Percentiles rank a stretch among this genome's conserved stretches.
phyloP scores from a whole-genome alignment of 108 stramenopile species.

The Cyclotella sp. region DNA sequence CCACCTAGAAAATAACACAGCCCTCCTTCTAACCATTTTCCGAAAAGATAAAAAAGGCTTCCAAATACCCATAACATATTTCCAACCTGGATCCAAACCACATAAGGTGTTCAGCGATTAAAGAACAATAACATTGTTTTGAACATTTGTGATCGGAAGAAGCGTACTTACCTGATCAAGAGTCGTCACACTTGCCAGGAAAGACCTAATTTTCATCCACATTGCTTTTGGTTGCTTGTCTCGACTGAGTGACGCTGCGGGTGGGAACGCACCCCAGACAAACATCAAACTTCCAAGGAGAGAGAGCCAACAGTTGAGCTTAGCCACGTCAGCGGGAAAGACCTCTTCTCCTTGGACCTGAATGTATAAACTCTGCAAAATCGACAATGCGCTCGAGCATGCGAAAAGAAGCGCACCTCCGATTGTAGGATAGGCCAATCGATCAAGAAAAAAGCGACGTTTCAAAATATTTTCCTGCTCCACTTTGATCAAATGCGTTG shows the following conservation, averaged over 20 bases:
- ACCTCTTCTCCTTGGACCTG: conserved; percentile 1
- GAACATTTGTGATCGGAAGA: too few species aligned
- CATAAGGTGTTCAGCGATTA: too few species aligned
- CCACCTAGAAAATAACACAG: too few species aligned
- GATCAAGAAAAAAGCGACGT: not conserved
- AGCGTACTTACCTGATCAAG: not conserved
- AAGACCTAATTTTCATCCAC: not conserved
- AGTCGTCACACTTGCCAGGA: not conserved
- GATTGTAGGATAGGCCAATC: conserved; percentile 5
- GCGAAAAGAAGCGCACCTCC: conserved; percentile 13
- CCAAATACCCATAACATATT: too few species aligned
- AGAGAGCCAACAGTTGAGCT: conserved; percentile 6
- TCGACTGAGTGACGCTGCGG: not conserved
- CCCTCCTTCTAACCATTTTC: too few species aligned
- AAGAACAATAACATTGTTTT: too few species aligned
- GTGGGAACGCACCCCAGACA: not conserved
- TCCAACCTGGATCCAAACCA: too few species aligned
- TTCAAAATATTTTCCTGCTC: not conserved
- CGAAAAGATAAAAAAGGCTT: too few species aligned
- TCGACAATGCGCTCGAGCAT: conserved; percentile 16
- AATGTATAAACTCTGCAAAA: conserved; percentile 13
- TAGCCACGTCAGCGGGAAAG: not conserved
- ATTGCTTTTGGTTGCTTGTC: not conserved
- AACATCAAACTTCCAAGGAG: conserved; percentile 15
- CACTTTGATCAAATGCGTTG: conserved; percentile 4